These are phyloP conservation scores for Chytriomyces sp. DNA, from an alignment of 192 early-diverging fungal species.

Conservation along the genomic window DNA sequence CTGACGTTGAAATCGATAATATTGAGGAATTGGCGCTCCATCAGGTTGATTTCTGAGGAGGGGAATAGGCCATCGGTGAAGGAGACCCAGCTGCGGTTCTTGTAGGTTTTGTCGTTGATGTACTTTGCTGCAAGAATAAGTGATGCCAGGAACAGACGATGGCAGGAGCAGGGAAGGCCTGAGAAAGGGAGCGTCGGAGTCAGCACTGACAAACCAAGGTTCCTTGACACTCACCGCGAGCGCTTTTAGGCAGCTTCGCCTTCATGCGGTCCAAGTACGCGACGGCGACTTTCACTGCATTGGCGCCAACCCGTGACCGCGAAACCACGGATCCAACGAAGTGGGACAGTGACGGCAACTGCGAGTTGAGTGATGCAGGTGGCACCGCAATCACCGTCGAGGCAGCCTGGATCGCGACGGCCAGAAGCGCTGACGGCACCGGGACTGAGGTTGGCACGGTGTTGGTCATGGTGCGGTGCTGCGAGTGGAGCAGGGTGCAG, in stretches of 20 bases:
- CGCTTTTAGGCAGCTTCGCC: background rate
- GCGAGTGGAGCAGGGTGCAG: too few relatives aligned
- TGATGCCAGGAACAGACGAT: slow-evolving; percentile 7
- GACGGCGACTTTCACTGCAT: background rate
- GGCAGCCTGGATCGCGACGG: background rate
- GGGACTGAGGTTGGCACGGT: background rate
- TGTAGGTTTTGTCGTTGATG: slow-evolving; percentile 21
- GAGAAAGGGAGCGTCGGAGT: background rate
- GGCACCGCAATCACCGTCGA: background rate
- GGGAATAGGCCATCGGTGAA: slow-evolving; percentile 23
- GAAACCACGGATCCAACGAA: slow-evolving; percentile 7
- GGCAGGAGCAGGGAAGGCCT: slow-evolving; percentile 20
- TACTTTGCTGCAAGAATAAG: slow-evolving; percentile 2
- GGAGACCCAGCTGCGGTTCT: slow-evolving; percentile 10
- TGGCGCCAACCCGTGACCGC: background rate
- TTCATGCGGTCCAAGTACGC: background rate
- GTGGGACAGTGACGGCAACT: slow-evolving; percentile 3
- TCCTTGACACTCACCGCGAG: background rate
- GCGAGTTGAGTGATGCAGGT: background rate
- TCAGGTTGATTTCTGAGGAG: slow-evolving; percentile 21
- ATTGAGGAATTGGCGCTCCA: slow-evolving; percentile 18
- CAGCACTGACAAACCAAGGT: background rate
- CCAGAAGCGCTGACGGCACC: background rate
- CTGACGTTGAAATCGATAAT: slow-evolving; percentile 14
- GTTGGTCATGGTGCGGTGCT: too few relatives aligned